phyloP scores from a whole-genome alignment of 2,329 filamentous ascomycete genomes.

The Pyricularia sp. region DNA sequence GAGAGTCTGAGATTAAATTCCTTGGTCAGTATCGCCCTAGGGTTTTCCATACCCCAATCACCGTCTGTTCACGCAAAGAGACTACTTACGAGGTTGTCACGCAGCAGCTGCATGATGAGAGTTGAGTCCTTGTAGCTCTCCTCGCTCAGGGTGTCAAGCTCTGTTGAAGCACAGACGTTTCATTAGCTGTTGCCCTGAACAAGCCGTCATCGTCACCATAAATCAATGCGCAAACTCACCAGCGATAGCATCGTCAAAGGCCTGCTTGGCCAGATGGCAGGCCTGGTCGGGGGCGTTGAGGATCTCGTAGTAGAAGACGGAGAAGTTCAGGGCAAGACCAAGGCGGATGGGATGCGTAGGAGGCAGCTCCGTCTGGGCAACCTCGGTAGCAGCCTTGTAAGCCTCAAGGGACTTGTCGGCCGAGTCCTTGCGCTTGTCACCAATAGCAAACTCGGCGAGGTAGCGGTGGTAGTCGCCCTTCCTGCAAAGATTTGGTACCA shows the following conservation, averaged over 20 bases:
- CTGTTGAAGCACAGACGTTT: conserved; percentile 27
- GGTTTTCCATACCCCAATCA: not conserved
- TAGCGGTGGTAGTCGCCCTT: conserved; percentile 99
- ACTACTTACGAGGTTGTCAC: conserved; percentile 74
- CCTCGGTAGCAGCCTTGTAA: conserved; percentile 88
- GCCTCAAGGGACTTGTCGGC: conserved; percentile 92
- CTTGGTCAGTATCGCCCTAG: not conserved
- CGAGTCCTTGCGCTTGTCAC: conserved; percentile 88
- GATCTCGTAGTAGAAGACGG: conserved; percentile 99
- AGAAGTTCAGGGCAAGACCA: conserved; percentile 88
- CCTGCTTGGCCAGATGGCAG: conserved; percentile 93
- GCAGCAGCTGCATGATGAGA: conserved; percentile 95
- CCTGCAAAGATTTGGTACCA: conserved; percentile 37
- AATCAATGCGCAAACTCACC: conserved; percentile 20
- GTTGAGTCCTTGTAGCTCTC: conserved; percentile 99
- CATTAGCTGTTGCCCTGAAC: not conserved
- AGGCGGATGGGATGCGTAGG: conserved; percentile 90
- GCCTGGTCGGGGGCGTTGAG: conserved; percentile 96
- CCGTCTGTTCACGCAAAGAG: not conserved
- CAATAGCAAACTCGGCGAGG: conserved; percentile 89
- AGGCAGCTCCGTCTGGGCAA: conserved; percentile 77
- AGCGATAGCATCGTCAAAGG: conserved; percentile 93
- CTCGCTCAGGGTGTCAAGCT: conserved; percentile 93
- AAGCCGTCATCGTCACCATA: not conserved
- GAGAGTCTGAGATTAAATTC: conserved; percentile 54